A percentile compares a stretch with the other conserved stretches of the same genome.
phyloP scores from a whole-genome alignment of 176 grass and related monocot species.

The Bolboschoenus planiculmis region DNA sequence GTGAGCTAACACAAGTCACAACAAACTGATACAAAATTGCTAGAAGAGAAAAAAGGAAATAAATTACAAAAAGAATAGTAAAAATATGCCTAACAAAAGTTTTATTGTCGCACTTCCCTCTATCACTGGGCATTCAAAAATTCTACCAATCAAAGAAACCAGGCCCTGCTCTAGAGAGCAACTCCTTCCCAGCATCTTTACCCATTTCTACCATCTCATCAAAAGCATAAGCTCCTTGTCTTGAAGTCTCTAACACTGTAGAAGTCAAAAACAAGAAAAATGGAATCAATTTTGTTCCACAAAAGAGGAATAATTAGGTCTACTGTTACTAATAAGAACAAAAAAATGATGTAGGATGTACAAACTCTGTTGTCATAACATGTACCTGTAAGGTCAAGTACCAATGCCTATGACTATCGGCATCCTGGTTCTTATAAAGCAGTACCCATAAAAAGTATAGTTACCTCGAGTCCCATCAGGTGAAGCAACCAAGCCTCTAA shows the following conservation, averaged over 20 bases:
- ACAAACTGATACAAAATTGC: neutral
- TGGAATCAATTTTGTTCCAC: neutral
- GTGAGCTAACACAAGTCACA: neutral
- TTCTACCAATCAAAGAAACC: slow-evolving; percentile 71
- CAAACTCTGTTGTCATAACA: neutral
- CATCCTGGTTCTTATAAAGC: too few relatives aligned
- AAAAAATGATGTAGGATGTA: neutral
- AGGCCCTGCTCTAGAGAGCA: slow-evolving; percentile 70
- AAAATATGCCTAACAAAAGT: slow-evolving; percentile 10
- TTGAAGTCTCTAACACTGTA: slow-evolving; percentile 77
- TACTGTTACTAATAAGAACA: neutral
- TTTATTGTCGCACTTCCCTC: neutral
- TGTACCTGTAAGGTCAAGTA: neutral
- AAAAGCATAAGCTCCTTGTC: slow-evolving; percentile 53
- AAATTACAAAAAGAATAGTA: slow-evolving; percentile 13
- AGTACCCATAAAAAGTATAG: neutral
- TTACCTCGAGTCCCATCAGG: slow-evolving; percentile 83
- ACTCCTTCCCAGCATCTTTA: slow-evolving; percentile 81
- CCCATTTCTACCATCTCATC: slow-evolving; percentile 89
- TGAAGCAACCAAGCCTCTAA: slow-evolving; percentile 84
- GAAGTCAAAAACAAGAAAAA: neutral
- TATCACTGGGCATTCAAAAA: neutral
- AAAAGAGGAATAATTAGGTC: neutral
- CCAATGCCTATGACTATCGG: neutral
- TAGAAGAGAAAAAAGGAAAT: neutral